phyloP scores from a whole-genome alignment of 2,329 filamentous ascomycete species.

The Fusarium siculi region DNA sequence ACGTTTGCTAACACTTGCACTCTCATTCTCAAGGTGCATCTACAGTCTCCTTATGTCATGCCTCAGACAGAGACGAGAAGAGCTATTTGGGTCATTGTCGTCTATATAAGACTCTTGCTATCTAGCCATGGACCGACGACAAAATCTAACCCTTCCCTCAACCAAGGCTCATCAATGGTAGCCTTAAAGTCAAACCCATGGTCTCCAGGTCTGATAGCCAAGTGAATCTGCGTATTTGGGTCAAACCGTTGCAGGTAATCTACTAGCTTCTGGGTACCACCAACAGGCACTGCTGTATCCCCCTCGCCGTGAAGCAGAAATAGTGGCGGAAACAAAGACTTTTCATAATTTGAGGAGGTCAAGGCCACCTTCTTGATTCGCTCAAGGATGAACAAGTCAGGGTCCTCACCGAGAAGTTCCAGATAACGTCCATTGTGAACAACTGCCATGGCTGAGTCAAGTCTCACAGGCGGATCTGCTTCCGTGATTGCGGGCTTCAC shows the following conservation, averaged over 20 bases:
- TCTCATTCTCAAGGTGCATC: accelerated
- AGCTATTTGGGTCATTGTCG: accelerated
- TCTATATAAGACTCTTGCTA: background rate
- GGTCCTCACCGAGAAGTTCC: background rate
- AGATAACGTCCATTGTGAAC: background rate
- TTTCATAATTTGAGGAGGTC: accelerated
- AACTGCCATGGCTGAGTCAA: background rate
- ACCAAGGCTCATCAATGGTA: background rate
- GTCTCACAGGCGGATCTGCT: background rate
- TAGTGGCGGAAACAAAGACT: background rate
- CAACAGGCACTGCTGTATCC: background rate
- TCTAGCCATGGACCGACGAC: too few species aligned
- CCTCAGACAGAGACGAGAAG: accelerated
- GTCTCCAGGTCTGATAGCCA: background rate
- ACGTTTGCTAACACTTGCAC: background rate
- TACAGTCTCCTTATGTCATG: too few species aligned
- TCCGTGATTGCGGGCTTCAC: background rate
- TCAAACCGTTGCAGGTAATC: background rate
- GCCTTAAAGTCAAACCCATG: background rate
- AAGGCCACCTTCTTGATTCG: too few species aligned
- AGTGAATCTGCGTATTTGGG: background rate
- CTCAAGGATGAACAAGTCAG: background rate
- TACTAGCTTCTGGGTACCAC: background rate
- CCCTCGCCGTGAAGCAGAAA: background rate
- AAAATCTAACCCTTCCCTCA: background rate